phyloP scores from a whole-genome alignment of 208 protist genomes.

The Leishmania martiniquensis region DNA sequence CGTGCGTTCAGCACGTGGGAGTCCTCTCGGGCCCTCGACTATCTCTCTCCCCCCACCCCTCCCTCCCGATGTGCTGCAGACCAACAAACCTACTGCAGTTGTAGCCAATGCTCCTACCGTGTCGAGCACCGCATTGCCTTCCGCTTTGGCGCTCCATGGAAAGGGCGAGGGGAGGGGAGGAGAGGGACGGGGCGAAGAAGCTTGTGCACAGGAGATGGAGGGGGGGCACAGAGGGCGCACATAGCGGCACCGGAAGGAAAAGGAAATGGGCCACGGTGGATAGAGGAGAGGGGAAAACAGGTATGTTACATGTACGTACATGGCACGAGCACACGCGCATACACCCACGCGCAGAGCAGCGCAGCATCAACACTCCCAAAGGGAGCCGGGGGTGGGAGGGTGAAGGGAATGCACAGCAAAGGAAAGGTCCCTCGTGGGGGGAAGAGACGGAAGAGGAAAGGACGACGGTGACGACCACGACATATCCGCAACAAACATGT shows the following conservation, averaged over 20 bases:
- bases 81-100: neutral
- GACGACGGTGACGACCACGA: neutral
- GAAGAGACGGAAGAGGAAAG: neutral
- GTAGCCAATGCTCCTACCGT: neutral
- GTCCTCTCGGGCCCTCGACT: neutral
- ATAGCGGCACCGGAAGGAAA: neutral
- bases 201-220: neutral
- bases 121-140: too few species aligned
- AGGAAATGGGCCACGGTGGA: neutral
- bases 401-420: neutral
- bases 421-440: neutral
- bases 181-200: too few species aligned
- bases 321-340: neutral
- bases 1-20: neutral
- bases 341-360: neutral
- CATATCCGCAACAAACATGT: neutral
- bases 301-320: conserved; percentile 2
- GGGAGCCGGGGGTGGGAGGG: neutral
- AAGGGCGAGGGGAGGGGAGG: too few species aligned
- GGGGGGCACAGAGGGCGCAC: neutral
- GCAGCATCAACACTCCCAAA: neutral
- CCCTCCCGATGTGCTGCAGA: neutral
- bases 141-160: neutral
- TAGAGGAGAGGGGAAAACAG: conserved; percentile 6
- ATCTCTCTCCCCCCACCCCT: neutral